Evolutionary conservation across 2,329 filamentous ascomycete genomes (phyloP).

Genomic region (Fusarium setosum): DNA sequence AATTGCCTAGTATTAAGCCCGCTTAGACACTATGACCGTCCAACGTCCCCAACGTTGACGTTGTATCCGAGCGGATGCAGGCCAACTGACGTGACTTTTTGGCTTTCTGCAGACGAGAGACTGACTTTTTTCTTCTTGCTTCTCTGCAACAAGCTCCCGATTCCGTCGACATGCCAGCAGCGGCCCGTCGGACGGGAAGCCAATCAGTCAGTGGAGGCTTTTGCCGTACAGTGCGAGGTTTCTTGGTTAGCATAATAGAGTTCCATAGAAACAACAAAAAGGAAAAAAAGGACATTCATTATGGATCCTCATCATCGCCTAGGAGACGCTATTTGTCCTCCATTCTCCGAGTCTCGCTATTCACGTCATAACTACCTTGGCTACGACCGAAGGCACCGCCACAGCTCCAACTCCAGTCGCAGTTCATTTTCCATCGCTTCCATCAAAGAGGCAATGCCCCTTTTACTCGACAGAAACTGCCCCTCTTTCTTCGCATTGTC

Average conservation of each 20-base stretch:
- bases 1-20: not conserved
- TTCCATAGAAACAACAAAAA: conserved; percentile 7
- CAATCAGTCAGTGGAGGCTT: conserved; percentile 32
- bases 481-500: conserved; percentile 29
- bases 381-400: conserved; percentile 1
- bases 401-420: not conserved
- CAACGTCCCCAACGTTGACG: conserved; percentile 23
- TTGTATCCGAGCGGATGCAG: conserved; percentile 25
- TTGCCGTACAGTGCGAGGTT: conserved; percentile 14
- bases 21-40: conserved; percentile 21
- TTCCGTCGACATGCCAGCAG: conserved; percentile 30
- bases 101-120: not conserved
- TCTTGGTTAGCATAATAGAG: not conserved
- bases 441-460: conserved; percentile 21
- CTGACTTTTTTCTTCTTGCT: not conserved
- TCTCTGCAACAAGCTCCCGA: conserved; percentile 17
- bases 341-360: conserved; percentile 6
- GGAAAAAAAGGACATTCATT: conserved; percentile 7
- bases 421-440: not conserved
- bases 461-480: conserved; percentile 37
- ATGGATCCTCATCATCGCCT: conserved; percentile 25
- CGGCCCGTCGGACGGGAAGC: conserved; percentile 38
- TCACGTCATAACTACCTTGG: conserved; percentile 18
- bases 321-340: conserved; percentile 24
- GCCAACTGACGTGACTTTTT: conserved; percentile 13